Conservation (phyloP, 176 grass and related monocot genomes). For the Puccinellia tenuiflora region DNA sequence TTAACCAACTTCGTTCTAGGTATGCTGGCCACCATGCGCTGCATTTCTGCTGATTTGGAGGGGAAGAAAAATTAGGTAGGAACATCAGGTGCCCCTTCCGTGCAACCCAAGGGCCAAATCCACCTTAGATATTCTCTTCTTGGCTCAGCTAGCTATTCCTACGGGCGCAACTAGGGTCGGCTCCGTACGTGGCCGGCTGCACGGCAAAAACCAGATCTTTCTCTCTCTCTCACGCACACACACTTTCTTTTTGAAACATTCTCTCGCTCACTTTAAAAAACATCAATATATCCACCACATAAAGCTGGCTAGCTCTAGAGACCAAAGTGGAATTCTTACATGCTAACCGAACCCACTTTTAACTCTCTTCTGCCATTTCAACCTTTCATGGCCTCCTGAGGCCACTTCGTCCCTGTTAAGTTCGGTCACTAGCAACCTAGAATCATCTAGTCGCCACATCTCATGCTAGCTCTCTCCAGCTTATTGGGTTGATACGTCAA, state of each 20-base stretch:
- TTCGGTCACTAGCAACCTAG: constrained; percentile 3
- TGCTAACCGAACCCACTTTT: not conserved
- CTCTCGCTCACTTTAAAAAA: not conserved
- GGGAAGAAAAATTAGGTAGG: constrained; percentile 20
- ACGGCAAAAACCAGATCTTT: not conserved
- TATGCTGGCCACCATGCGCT: constrained; percentile 28
- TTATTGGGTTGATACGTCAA: constrained; percentile 9
- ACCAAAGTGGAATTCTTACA: constrained; percentile 8
- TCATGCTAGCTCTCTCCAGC: not conserved
- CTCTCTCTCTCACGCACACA: not conserved
- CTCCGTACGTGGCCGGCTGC: constrained; percentile 12
- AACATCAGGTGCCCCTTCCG: constrained; percentile 1
- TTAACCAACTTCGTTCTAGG: constrained; percentile 36
- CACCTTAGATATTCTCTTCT: not conserved
- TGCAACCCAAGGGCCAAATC: constrained; percentile 30
- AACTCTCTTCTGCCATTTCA: not conserved
- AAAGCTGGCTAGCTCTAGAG: not conserved
- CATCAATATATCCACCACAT: not conserved
- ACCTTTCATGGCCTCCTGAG: constrained; percentile 27
- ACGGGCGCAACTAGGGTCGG: not conserved
- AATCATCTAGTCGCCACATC: constrained; percentile 13
- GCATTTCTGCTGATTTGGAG: not conserved
- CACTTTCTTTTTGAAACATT: not conserved
- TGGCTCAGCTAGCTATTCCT: not conserved
- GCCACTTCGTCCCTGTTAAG: not conserved